Percentiles rank a stretch among this genome's conserved stretches.
These are phyloP conservation scores for Phytophthora sp. DNA, from an alignment of 352 stramenopile species.

Conservation along the genomic window DNA sequence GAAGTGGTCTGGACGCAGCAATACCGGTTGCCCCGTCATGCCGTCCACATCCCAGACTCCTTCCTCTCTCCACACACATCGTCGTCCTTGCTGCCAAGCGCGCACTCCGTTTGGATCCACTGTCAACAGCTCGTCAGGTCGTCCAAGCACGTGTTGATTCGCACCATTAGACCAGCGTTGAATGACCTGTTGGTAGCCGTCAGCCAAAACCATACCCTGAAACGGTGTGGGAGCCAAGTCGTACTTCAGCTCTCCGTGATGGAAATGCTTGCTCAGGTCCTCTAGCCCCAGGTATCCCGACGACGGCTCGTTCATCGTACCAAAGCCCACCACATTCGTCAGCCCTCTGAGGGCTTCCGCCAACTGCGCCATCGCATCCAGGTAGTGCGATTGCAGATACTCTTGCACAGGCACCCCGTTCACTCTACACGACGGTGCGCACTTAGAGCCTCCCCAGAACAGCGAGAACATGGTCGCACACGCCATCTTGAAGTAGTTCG, in stretches of 20 bases:
- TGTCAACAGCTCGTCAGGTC: conserved; percentile 46
- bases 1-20: conserved; percentile 79
- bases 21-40: conserved; percentile 36
- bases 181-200: conserved; percentile 63
- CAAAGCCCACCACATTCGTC: conserved; percentile 90
- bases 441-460: conserved; percentile 82
- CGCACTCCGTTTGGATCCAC: conserved; percentile 62
- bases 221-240: conserved; percentile 80
- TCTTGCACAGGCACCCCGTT: conserved; percentile 82
- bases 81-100: conserved; percentile 70
- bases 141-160: conserved; percentile 74
- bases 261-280: conserved; percentile 64
- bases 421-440: conserved; percentile 74
- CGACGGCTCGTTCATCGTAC: conserved; percentile 92
- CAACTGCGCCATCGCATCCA: conserved; percentile 75
- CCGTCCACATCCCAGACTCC: conserved; percentile 77
- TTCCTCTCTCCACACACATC: conserved; percentile 85
- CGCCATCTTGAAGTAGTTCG: conserved; percentile 92
- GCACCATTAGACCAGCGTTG: conserved; percentile 78
- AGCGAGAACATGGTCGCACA: conserved; percentile 93
- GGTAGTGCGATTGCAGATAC: conserved; percentile 89
- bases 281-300: conserved; percentile 74
- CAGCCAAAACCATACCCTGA: conserved; percentile 80
- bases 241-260: conserved; percentile 70
- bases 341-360: conserved; percentile 66